A percentile compares a stretch with the other conserved stretches of the same genome.
These are phyloP conservation scores for Dendrostoma leiphaemia DNA, from an alignment of 2,329 filamentous ascomycete species.

Conservation along the genomic window DNA sequence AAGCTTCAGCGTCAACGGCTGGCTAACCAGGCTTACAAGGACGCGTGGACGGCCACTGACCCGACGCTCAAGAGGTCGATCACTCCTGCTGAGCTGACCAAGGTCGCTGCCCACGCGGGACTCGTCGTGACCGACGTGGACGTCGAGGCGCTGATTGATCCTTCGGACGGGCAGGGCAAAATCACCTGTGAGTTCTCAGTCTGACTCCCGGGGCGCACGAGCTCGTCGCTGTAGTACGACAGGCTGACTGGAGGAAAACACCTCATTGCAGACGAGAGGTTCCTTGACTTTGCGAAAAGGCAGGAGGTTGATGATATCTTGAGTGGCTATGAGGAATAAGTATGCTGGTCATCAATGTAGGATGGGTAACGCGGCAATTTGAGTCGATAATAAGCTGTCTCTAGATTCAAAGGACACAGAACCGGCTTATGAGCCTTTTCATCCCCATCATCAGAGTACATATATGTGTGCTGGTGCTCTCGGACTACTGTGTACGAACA, in stretches of 20 bases:
- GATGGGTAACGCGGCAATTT: background rate
- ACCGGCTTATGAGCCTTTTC: too few species aligned
- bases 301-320: constrained; percentile 28
- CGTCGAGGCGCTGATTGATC: constrained; percentile 32
- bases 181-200: constrained; percentile 31
- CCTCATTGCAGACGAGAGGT: constrained; percentile 29
- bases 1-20: constrained; percentile 16
- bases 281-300: constrained; percentile 33
- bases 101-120: constrained; percentile 31
- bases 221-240: too few species aligned
- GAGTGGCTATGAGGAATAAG: constrained; percentile 20
- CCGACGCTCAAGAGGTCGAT: constrained; percentile 32
- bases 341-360: background rate
- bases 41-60: constrained; percentile 35
- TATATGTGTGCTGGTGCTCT: too few species aligned
- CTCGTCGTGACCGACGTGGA: constrained; percentile 33
- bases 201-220: too few species aligned
- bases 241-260: too few species aligned
- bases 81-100: constrained; percentile 29
- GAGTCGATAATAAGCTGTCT: too few species aligned
- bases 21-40: constrained; percentile 18
- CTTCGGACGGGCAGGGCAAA: constrained; percentile 33
- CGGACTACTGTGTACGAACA: too few species aligned
- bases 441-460: too few species aligned
- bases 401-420: too few species aligned